Base-by-base conservation (phyloP, 1,139 yeast genomes). In the Hyphopichia buzzinii region DNA sequence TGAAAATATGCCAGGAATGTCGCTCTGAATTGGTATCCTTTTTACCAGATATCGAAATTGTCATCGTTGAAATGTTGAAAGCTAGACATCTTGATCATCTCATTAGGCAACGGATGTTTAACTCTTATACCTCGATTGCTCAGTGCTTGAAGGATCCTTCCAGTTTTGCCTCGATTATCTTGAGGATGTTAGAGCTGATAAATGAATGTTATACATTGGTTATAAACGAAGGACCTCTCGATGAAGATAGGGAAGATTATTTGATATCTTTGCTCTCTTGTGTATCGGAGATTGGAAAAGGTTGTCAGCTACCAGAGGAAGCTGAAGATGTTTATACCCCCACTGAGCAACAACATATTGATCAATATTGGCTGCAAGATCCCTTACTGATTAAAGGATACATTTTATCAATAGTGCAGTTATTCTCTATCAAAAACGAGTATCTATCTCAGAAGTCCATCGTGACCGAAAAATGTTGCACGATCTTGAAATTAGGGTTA, bases 201-300 rank as follows among this genome's bases (percentile, higher is more conserved):
- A 39, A 47, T n/a, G 45, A 47, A 2, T 46, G 48, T 2, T 43
- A 57, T 1, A 11, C 33, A 1, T 39, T 41, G 4, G 36, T 48
- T 4, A 49, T 57, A 48, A 35, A 36, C 12, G 26, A 30, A 8
- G 19, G 31, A 4, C n/a, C 38, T 3, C 12, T 37, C 7, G 35
- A 28, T 17, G 51, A 51, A 39, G 37, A 49, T 41, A 31, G 45
- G 3, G 62, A 57, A 28, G 78, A 73, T 10, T 79, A 80, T 42
- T 50, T 74, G 3, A 46, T 67, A 4, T 79, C 88, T 25, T 57
- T 86, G 31, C 59, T 85, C 22, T 62, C 75, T 8, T 84, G 89
- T 52, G 57, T 87, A 1, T 70, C 71, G 15, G 86, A 83, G 39
- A 61, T 86, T 11, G 92, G 89, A 0, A 81, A 79, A 39, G 88